Evolutionary conservation across 371 early-diverging fungal species (phyloP).

Genomic region (Apophysomyces sp.): DNA sequence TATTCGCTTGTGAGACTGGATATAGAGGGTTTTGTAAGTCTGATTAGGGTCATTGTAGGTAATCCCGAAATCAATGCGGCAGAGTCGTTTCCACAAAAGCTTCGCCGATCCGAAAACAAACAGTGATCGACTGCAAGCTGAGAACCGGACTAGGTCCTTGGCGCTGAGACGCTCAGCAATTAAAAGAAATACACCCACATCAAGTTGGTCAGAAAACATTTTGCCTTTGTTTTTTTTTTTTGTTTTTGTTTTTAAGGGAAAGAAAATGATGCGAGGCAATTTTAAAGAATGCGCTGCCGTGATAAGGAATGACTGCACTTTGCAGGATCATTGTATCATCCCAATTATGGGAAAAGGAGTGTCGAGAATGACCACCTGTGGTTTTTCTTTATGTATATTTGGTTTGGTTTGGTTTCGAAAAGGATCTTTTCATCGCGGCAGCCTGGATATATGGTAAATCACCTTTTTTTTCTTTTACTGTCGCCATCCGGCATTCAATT

Average conservation of each 20-base stretch:
- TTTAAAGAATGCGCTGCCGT: background rate
- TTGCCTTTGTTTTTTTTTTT: too few relatives aligned
- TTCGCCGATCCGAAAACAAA: constrained; percentile 8
- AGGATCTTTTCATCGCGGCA: background rate
- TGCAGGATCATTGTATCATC: too few relatives aligned
- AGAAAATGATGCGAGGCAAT: background rate
- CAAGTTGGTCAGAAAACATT: background rate
- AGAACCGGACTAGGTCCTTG: constrained; percentile 4
- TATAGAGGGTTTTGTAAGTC: constrained; percentile 17
- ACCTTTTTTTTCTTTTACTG: constrained; percentile 17
- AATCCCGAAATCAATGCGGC: constrained; percentile 16
- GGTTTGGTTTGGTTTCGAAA: too few relatives aligned
- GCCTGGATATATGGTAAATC: constrained; percentile 5
- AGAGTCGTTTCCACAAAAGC: constrained; percentile 23
- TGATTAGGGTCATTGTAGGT: constrained; percentile 31
- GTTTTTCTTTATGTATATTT: background rate
- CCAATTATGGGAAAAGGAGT: background rate
- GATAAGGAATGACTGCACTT: background rate
- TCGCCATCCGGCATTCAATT: constrained; percentile 37
- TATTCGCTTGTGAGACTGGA: background rate
- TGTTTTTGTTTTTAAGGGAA: too few relatives aligned
- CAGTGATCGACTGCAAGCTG: constrained; percentile 5
- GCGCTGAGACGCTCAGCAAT: constrained; percentile 10
- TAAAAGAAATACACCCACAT: background rate
- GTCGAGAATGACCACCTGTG: background rate